Evolutionary conservation across 176 grass and related monocot species (phyloP).

Genomic region (Thinopyrum elongatum): DNA sequence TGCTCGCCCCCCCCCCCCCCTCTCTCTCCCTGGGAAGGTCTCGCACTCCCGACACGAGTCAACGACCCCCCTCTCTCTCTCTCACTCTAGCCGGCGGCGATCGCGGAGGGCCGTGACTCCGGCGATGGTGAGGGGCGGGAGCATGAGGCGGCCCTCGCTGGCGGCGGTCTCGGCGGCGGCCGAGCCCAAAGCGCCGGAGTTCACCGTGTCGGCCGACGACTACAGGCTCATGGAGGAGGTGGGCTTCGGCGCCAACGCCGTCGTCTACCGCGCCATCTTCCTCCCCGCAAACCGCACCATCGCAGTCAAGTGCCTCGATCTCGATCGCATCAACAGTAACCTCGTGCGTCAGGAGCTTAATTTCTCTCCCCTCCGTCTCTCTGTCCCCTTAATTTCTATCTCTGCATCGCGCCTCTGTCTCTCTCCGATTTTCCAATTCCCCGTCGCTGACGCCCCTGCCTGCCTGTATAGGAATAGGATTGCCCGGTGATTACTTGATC

Average conservation of each 20-base stretch:
- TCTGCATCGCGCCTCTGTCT: neutral
- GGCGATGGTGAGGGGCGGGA: constrained; percentile 33
- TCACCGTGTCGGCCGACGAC: constrained; percentile 47
- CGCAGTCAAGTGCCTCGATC: constrained; percentile 94
- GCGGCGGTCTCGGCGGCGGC: neutral
- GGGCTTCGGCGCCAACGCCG: constrained; percentile 90
- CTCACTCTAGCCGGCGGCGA: constrained; percentile 19
- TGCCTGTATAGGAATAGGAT: neutral
- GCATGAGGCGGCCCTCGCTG: neutral
- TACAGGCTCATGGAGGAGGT: constrained; percentile 83
- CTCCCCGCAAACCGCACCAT: constrained; percentile 60
- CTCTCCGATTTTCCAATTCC: neutral
- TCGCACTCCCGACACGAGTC: neutral
- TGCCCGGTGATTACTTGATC: neutral
- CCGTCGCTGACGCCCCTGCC: neutral
- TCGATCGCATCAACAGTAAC: constrained; percentile 93
- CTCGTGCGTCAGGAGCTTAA: constrained; percentile 53
- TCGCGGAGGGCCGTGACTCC: neutral
- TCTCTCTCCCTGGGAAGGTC: neutral
- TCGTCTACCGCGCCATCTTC: constrained; percentile 80
- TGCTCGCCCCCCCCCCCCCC: neutral
- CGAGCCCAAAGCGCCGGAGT: constrained; percentile 24
- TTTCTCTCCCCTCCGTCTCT: neutral
- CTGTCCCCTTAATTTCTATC: neutral
- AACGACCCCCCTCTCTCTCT: neutral